phyloP scores from a whole-genome alignment of 257 asterid genomes.

The Mentha longifolia region DNA sequence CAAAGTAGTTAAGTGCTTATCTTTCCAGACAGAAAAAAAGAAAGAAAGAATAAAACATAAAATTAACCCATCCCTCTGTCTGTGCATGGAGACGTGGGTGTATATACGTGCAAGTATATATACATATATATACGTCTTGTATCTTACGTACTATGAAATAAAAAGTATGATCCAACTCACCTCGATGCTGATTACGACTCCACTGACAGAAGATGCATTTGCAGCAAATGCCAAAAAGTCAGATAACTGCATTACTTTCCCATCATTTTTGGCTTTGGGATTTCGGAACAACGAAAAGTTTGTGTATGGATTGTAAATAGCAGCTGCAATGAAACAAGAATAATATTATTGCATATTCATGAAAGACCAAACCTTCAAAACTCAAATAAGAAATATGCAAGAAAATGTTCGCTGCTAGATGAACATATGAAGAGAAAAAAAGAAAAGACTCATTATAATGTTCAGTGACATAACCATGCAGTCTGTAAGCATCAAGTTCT shows the following conservation, averaged over 20 bases:
- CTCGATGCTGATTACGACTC: slow-evolving; percentile 71
- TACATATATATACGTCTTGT: neutral
- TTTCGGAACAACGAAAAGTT: slow-evolving; percentile 45
- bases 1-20: neutral
- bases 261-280: slow-evolving; percentile 48
- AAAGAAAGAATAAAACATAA: no score
- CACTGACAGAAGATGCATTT: slow-evolving; percentile 64
- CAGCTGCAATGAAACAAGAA: slow-evolving; percentile 59
- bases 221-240: slow-evolving; percentile 72
- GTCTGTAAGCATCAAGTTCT: no score
- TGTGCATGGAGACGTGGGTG: neutral
- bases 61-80: no score
- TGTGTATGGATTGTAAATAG: slow-evolving; percentile 48
- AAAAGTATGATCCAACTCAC: slow-evolving; percentile 42
- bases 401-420: neutral
- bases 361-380: slow-evolving; percentile 11
- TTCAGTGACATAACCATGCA: no score
- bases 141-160: no score
- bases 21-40: no score
- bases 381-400: slow-evolving; percentile 20
- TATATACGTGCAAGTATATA: neutral
- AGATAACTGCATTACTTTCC: slow-evolving; percentile 52
- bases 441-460: no score
- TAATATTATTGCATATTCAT: slow-evolving; percentile 2
- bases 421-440: neutral